These are phyloP conservation scores for Cryptomeria japonica DNA, from an alignment of 75 land plant species.

Conservation along the genomic window DNA sequence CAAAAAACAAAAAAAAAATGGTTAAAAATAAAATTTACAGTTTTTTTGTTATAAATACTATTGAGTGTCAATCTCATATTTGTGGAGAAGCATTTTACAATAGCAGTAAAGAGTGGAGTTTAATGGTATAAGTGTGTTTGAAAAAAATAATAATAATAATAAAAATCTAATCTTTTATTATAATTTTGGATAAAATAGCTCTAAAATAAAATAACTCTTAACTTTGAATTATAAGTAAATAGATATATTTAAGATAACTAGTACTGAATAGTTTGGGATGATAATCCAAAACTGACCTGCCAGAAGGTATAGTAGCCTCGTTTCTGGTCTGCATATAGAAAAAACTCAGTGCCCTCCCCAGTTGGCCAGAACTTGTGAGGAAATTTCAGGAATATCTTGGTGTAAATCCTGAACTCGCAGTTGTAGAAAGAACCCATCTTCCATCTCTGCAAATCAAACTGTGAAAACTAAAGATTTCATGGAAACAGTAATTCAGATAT, in stretches of 20 bases:
- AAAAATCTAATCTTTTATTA: too few relatives aligned
- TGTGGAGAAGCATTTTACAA: neutral
- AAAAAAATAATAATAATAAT: too few relatives aligned
- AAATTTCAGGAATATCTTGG: conserved; percentile 85
- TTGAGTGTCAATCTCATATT: too few relatives aligned
- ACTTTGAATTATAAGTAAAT: too few relatives aligned
- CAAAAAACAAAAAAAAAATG: too few relatives aligned
- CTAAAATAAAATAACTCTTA: too few relatives aligned
- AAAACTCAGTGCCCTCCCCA: conserved; percentile 64
- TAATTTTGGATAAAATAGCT: too few relatives aligned
- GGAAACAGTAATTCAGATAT: neutral
- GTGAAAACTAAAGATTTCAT: conserved; percentile 5
- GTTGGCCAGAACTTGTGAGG: conserved; percentile 75
- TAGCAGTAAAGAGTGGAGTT: too few relatives aligned
- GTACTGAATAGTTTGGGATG: neutral
- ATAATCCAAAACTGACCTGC: conserved; percentile 51
- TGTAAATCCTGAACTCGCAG: conserved; percentile 76
- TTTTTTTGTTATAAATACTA: neutral
- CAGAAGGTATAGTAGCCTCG: conserved; percentile 83
- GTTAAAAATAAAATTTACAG: too few relatives aligned
- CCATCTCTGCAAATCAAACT: conserved; percentile 51
- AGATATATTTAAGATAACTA: too few relatives aligned
- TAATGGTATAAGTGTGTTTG: too few relatives aligned
- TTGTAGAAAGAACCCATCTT: conserved; percentile 64
- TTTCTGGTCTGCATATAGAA: conserved; percentile 63